Conservation (phyloP, 352 stramenopile genomes). For the Blastocystis sp. region DNA sequence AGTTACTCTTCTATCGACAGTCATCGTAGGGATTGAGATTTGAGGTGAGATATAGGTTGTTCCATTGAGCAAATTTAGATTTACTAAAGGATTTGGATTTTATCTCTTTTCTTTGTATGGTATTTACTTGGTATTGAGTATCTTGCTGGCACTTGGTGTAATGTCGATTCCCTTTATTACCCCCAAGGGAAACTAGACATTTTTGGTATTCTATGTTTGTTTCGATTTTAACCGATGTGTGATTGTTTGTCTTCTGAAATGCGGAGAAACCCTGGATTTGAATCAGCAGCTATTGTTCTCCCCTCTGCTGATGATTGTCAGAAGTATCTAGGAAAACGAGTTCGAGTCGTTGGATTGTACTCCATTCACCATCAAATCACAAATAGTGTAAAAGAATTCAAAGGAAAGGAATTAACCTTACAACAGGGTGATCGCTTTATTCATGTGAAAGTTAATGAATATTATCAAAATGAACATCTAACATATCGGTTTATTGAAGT, state of each 20-base stretch:
- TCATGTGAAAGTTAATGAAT: neutral
- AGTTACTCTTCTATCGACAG: conserved; percentile 40
- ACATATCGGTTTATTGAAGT: conserved; percentile 23
- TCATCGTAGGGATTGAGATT: conserved; percentile 55
- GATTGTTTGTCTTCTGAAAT: neutral
- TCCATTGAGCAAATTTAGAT: neutral
- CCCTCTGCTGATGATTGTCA: neutral
- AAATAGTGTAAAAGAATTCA: neutral
- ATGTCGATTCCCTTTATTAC: conserved; percentile 58
- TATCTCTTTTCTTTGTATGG: conserved; percentile 63
- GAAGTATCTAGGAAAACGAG: neutral
- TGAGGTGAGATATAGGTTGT: neutral
- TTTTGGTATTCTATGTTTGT: neutral
- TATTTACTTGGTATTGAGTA: conserved; percentile 60
- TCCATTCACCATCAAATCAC: neutral
- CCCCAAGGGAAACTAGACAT: neutral
- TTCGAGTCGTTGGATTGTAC: conserved; percentile 41
- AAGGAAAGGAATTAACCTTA: neutral
- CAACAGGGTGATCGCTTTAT: neutral
- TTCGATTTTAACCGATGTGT: neutral
- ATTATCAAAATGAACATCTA: neutral
- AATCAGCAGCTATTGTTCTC: neutral
- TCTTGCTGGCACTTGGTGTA: conserved; percentile 24
- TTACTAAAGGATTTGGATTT: conserved; percentile 63
- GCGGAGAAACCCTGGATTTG: neutral